Evolutionary conservation across 495 filamentous ascomycete genomes (phyloP).

Genomic region (Penicillium subrubescens): DNA sequence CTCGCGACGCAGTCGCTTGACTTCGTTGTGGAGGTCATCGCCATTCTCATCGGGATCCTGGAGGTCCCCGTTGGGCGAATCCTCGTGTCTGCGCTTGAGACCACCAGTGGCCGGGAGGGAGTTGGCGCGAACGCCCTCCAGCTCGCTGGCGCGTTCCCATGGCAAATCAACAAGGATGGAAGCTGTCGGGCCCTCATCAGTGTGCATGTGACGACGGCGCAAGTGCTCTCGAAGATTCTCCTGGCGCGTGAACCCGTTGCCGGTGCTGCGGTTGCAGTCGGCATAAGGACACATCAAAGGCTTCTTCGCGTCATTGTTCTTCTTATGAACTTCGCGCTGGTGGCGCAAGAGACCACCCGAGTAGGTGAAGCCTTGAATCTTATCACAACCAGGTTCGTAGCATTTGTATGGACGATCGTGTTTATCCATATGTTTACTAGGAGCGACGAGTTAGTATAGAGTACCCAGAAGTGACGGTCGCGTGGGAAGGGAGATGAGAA

Average conservation of each 20-base stretch:
- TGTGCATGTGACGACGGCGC: constrained; percentile 73
- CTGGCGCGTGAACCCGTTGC: constrained; percentile 79
- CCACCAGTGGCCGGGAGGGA: constrained; percentile 30
- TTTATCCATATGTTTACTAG: constrained; percentile 95
- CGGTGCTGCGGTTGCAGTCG: constrained; percentile 85
- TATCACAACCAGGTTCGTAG: constrained; percentile 72
- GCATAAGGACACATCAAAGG: constrained; percentile 77
- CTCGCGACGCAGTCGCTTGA: constrained; percentile 58
- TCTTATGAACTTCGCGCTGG: constrained; percentile 87
- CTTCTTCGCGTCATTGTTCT: constrained; percentile 81
- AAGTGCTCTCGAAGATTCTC: constrained; percentile 93
- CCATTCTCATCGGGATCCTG: constrained; percentile 44
- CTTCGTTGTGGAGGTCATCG: constrained; percentile 55
- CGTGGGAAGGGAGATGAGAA: not conserved
- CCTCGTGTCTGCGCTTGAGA: constrained; percentile 50
- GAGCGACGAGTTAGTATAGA: constrained; percentile 20
- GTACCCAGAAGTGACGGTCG: not conserved
- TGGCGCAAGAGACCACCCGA: constrained; percentile 85
- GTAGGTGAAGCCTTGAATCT: constrained; percentile 91
- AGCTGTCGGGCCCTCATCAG: constrained; percentile 38
- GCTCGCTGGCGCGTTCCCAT: constrained; percentile 30
- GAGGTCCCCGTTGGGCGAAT: constrained; percentile 41
- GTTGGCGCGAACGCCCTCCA: constrained; percentile 30
- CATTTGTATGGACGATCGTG: constrained; percentile 92
- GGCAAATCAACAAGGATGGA: constrained; percentile 35